Evolutionary conservation across 1,284 basidiomycete species (phyloP).

Genomic region (Moesziomyces sp.): DNA sequence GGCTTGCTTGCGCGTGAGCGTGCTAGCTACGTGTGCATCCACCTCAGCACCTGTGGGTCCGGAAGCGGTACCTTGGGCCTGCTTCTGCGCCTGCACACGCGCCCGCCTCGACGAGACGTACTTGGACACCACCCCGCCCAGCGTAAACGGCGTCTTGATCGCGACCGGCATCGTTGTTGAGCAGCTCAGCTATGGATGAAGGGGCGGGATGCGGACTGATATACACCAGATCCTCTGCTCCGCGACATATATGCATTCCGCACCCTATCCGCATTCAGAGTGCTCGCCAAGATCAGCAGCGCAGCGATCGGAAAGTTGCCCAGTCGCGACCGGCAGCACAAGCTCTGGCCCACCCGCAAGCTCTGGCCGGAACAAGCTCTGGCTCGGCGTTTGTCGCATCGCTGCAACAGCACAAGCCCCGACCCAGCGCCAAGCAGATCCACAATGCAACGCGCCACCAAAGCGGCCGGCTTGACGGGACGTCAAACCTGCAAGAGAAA

Average conservation of each 20-base stretch:
- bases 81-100: constrained; percentile 20
- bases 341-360: too few relatives aligned
- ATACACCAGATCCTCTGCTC: too few relatives aligned
- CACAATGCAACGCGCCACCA: too few relatives aligned
- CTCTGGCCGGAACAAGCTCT: neutral
- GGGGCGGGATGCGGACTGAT: too few relatives aligned
- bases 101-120: constrained; percentile 29
- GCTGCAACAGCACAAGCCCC: too few relatives aligned
- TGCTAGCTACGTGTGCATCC: constrained; percentile 39
- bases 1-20: constrained; percentile 20
- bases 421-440: too few relatives aligned
- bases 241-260: neutral
- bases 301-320: too few relatives aligned
- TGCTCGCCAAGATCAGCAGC: too few relatives aligned
- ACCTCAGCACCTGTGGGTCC: constrained; percentile 39
- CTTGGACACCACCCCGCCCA: constrained; percentile 17
- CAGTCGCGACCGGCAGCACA: too few relatives aligned
- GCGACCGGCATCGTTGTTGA: constrained; percentile 18
- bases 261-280: neutral
- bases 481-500: constrained; percentile 11
- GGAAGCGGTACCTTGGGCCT: constrained; percentile 24
- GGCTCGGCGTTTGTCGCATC: too few relatives aligned
- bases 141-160: constrained; percentile 13
- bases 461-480: too few relatives aligned
- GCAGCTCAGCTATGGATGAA: too few relatives aligned